Evolutionary conservation across 2,329 filamentous ascomycete species (phyloP), one percentile per base, ranked within the genome.

Genomic region (Periconia sp.): DNA sequence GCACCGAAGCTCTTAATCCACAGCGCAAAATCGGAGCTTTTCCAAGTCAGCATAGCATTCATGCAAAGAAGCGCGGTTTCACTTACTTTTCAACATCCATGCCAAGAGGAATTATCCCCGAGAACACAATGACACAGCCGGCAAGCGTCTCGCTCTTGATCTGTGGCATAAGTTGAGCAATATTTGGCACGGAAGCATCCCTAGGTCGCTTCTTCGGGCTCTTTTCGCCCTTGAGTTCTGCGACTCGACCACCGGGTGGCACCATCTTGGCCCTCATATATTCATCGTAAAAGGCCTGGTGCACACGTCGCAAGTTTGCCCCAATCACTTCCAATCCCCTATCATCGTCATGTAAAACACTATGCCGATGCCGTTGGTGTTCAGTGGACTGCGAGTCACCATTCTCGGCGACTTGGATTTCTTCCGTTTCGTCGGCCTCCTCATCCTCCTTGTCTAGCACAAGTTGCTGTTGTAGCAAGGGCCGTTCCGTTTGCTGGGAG

Each of bases 1-100:
- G 89, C 92, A 15, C 94, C 94, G 63, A 96, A 97, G 59, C 82
- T 89, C 63, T 85, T 85, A 3, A 91, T 87, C 78, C 95, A 95
- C 29, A 92, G 77, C 4, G 88, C 91, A 44, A 95, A 88, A 66
- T 99, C 94, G 2, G 91, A 91, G 11, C 72, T 75, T 39, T 37
- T 36, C 4, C 12, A 12, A 48, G 43, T 68, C 54, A 65, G 59
- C 31, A n/a, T 15, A 25, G 4, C 21, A 19, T 12, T 15, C 8
- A 4, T 13, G 8, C n/a, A 15, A 2, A 13, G 12, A 10, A 11
- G 2, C 10, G 8, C 5, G 10, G 4, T 4, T 10, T 34, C 4
- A 65, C 68, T 69, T 68, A 79, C 78, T 66, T 72, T 60, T 88
- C 82, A 23, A 92, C 84, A 57, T 92, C 86, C 25, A 87, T 82